phyloP scores from a whole-genome alignment of 331 rosid genomes.

The Quercus phellos region DNA sequence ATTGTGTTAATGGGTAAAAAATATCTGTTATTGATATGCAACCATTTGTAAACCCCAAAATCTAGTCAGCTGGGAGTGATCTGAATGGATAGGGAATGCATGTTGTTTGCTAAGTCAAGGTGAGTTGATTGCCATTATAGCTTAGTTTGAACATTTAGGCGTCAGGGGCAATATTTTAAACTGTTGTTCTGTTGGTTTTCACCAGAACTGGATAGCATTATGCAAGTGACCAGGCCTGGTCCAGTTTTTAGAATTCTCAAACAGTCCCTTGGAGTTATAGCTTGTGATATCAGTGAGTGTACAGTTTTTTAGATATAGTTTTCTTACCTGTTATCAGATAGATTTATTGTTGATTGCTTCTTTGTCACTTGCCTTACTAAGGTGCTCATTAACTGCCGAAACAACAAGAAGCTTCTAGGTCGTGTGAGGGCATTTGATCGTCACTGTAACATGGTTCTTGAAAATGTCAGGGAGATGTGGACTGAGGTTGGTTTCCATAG shows the following conservation, averaged over 20 bases:
- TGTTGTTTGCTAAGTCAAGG: not conserved
- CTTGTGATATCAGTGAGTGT: not conserved
- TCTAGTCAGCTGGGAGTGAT: not conserved
- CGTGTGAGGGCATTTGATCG: constrained; percentile 93
- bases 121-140: not conserved
- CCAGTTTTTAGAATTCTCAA: not conserved
- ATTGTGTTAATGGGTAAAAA: not conserved
- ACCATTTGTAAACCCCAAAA: not conserved
- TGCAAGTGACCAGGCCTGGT: constrained; percentile 6
- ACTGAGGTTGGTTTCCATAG: constrained; percentile 62
- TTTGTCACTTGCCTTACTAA: constrained; percentile 4
- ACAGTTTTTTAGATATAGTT: not conserved
- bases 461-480: constrained; percentile 99
- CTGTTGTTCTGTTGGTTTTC: not conserved
- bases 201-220: not conserved
- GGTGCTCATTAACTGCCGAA: constrained; percentile 87
- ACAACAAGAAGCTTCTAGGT: constrained; percentile 87
- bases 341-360: not conserved
- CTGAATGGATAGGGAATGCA: not conserved
- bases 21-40: not conserved
- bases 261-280: not conserved
- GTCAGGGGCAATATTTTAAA: not conserved
- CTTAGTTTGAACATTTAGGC: not conserved
- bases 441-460: constrained; percentile 97
- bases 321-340: not conserved